phyloP scores from a whole-genome alignment of 2,329 filamentous ascomycete species.

The Fusarium chaquense region DNA sequence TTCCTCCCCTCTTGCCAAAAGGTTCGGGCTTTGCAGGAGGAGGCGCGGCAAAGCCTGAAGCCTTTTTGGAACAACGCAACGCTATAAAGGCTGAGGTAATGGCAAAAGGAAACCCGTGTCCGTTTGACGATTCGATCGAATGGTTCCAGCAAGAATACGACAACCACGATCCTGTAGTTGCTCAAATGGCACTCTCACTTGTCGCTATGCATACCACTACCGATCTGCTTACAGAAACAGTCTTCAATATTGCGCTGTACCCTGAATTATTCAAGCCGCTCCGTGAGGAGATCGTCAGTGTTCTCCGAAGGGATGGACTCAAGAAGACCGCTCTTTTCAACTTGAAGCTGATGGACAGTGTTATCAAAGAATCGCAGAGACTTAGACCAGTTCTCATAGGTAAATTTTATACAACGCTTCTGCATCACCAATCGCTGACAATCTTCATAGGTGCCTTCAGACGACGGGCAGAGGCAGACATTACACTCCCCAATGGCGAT shows the following conservation, averaged over 20 bases:
- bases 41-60: too few species aligned
- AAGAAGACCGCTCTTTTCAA: constrained; percentile 58
- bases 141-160: constrained; percentile 64
- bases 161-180: constrained; percentile 26
- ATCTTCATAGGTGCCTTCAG: background rate
- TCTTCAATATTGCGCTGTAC: constrained; percentile 55
- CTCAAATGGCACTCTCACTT: constrained; percentile 51
- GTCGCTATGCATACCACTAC: constrained; percentile 68
- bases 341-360: constrained; percentile 62
- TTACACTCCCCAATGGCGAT: constrained; percentile 16
- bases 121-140: constrained; percentile 60
- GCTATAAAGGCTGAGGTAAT: constrained; percentile 47
- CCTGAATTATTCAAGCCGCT: constrained; percentile 53
- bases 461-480: background rate
- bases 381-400: constrained; percentile 56
- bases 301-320: constrained; percentile 51
- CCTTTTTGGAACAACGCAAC: too few species aligned
- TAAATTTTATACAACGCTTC: background rate
- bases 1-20: too few species aligned
- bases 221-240: constrained; percentile 37
- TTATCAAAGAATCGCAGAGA: constrained; percentile 64
- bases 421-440: background rate
- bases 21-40: too few species aligned
- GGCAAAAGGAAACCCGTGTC: constrained; percentile 56
- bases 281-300: constrained; percentile 55